Percentiles rank a stretch among this genome's conserved stretches.
Evolutionary conservation across 1,284 basidiomycete species (phyloP).

Genomic region (Fomitopsis palustris): DNA sequence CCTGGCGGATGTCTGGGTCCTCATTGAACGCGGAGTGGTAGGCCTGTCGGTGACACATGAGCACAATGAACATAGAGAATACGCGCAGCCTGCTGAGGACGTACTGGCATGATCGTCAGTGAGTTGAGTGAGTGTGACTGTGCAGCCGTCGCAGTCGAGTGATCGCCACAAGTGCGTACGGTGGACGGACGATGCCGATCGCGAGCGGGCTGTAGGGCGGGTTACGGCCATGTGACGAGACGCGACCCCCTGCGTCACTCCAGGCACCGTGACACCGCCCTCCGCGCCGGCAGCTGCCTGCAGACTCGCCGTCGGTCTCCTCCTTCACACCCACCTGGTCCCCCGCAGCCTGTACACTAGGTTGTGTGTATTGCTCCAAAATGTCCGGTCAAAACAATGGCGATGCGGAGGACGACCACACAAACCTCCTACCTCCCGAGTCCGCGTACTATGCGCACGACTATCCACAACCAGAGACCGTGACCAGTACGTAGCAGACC

Average conservation of each 20-base stretch:
- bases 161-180: background rate
- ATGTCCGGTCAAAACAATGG: background rate
- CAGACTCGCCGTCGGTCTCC: no score
- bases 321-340: no score
- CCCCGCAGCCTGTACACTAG: no score
- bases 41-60: conserved; percentile 52
- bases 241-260: background rate
- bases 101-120: conserved; percentile 52
- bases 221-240: background rate
- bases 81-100: conserved; percentile 29
- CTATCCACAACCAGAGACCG: conserved; percentile 62
- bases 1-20: conserved; percentile 72
- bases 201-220: background rate
- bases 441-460: conserved; percentile 31
- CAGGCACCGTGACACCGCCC: background rate
- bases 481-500: conserved; percentile 55
- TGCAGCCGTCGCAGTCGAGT: background rate
- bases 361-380: background rate
- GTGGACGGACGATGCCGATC: background rate
- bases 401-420: background rate
- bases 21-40: conserved; percentile 98
- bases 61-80: background rate
- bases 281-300: background rate
- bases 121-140: background rate
- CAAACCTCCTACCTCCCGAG: background rate